Evolutionary conservation across 805 yeast genomes (phyloP), one percentile per base, ranked within the genome.

Genomic region (Lipomyces chichibuensis): DNA sequence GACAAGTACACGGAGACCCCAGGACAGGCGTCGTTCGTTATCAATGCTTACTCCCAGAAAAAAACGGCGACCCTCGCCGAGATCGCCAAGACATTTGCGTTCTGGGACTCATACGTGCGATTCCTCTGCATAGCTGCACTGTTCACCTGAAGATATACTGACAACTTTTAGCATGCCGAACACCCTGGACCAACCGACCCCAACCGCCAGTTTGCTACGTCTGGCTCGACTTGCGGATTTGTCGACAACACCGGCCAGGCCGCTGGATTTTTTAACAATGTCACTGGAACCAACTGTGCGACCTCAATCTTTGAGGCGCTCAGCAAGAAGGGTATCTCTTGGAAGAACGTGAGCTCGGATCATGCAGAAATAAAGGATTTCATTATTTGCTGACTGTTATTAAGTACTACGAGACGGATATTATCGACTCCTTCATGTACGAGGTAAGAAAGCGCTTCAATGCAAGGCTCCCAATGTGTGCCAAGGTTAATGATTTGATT

Each of bases 141-240:
- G 49, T 4, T 4, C 49, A 43, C 49, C 6, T 14, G 1, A 20
- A 2, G 2, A 5, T 53, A 27, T 6, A 13, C n/a, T 27, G 3
- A 27, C 35, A 27, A 27, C 23, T 1, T 23, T 43, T 43, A 57
- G 55, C 60, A 57, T 17, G 60, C 60, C 43, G 60, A 57, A 17
- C 60, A 57, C 54, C 60, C 60, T 17, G 60, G 60, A 27, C 54
- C 60, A 6, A 57, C 60, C 13, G n/a, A 35, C 60, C 60, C 60
- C 20, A 57, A 57, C 9, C 60, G 60, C 8, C 32, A 27, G 9
- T 57, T 57, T 11, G 60, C 60, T 49, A 57, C 60, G 29, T 29
- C 60, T 57, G 60, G 60, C 5, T 57, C 60, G n/a, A 57, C 60
- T 46, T 57, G 60, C 1, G 60, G 60, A 3, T 35, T 27, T 29